Base-by-base conservation (phyloP, 495 filamentous ascomycete species). In the Lepraria neglecta region DNA sequence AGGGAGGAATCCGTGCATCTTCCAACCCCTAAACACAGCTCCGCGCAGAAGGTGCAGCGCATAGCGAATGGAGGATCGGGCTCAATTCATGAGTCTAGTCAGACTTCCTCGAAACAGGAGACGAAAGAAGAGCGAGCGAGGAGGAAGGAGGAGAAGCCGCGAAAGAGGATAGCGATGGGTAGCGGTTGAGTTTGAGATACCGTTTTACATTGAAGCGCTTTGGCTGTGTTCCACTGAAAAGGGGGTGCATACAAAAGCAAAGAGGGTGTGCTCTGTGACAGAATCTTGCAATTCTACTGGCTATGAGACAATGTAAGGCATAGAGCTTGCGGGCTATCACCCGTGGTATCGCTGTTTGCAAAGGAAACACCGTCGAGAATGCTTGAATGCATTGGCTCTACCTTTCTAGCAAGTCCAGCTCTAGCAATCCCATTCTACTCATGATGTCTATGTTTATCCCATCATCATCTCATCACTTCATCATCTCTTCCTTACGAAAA, bases 71-170 rank as follows among this genome's bases (percentile, higher is more conserved):
- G 17, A 2, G 24, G 17, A 17, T 6, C 9, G 35, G 28, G 42
- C 12, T 6, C 10, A 5, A 9, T 21, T 38, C 28, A 35, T n/a
- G 42, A 6, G 21, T 55, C 56, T 4, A 33, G 14, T 19, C 56
- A 21, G 4, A 46, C 5, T n/a, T 30, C 56, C 4, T 38, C 30
- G 7, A 19, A 12, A 6, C 7, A 33, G 17, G 38, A 54, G 38
- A 35, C 59, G 38, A 61, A 55, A 38, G 51, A 61, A 21, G 51
- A 56, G 52, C 45, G 59, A 44, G 42, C 27, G 28, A 61, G 28
- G 15, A 45, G 51, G 51, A 56, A 56, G 40, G 59, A 61, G 44
- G 42, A 46, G 17, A 61, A 56, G 15, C 55, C 21, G 30, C 55
- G 19, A 28, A 19, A 35, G 40, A 61, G 21, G 45, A 59, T 7